A percentile compares a stretch with the other conserved stretches of the same genome.
These are phyloP conservation scores for Colletotrichum cereale DNA, from an alignment of 2,329 filamentous ascomycete genomes.

Conservation along the genomic window DNA sequence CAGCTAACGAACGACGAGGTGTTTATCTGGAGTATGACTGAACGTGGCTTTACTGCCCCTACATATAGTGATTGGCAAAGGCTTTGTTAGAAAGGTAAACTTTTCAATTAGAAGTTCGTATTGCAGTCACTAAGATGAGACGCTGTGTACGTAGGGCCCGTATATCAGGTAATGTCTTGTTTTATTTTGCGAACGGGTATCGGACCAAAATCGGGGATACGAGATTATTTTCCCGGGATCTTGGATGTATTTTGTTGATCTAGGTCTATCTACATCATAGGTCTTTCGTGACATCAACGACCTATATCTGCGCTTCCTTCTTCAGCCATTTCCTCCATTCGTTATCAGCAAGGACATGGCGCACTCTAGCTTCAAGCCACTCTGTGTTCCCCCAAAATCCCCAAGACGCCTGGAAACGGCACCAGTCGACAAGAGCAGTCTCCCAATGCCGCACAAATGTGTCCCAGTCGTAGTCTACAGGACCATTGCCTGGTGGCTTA, in stretches of 20 bases:
- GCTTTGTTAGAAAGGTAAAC: neutral
- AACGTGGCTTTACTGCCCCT: neutral
- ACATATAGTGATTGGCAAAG: neutral
- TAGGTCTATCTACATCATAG: neutral
- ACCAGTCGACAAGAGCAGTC: conserved; percentile 76
- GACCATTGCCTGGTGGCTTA: conserved; percentile 41
- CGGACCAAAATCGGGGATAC: neutral
- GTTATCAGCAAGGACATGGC: conserved; percentile 60
- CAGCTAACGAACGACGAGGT: too few relatives aligned
- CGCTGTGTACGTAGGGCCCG: too few relatives aligned
- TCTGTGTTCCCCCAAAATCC: conserved; percentile 72
- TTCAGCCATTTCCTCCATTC: conserved; percentile 61
- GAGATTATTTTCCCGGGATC: neutral
- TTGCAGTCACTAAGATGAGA: neutral
- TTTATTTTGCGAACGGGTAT: neutral
- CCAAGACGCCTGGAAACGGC: conserved; percentile 71
- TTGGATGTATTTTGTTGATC: neutral
- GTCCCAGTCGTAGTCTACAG: conserved; percentile 63
- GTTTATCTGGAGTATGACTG: too few relatives aligned
- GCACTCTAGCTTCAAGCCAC: conserved; percentile 68
- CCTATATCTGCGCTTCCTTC: conserved; percentile 32
- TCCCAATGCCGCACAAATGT: conserved; percentile 73
- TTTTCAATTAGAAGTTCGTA: neutral
- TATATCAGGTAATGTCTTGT: neutral
- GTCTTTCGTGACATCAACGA: neutral